Evolutionary conservation across 257 asterid species (phyloP), one percentile per base, ranked within the genome.

Genomic region (Fraxinus anomala): DNA sequence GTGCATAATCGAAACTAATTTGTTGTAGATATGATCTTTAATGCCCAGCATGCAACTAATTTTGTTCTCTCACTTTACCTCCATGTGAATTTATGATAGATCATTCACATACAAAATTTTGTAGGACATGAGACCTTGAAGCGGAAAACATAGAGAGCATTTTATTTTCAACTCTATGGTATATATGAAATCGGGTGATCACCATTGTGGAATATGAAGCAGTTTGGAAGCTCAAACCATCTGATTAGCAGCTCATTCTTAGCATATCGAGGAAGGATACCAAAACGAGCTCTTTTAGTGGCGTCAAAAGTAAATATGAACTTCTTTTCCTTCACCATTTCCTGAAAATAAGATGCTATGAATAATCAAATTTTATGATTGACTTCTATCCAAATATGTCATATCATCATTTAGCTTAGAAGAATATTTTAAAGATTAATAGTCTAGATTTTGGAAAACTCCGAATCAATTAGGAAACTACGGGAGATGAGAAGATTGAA

Each of bases 151-250:
- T 36, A 40, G 28, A 37, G 42, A 21, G 23, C 59, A 82, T 63
- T 56, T 73, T 49, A 30, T 70, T 77, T 69, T 56, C 30, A 33
- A 79, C 59, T 71, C 11, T 63, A 73, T 23, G 72, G 74, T 49
- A 79, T 24, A 8, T 47, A 78, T 44, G 66, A n/a, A 79, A 31
- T 36, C 70, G 54, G 80, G 14, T 77, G 76, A 97, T 85, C 80
- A 96, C 99, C 97, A 14, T 93, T 96, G 80, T 96, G 99, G 86
- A 93, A 96, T 76, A 96, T 92, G 92, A 92, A 91, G 91, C 99
- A 96, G 68, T 88, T 96, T 76, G 99, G 98, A 83, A 95, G 97
- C 89, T 95, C 98, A 77, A 95, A 95, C 99, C 99, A 95, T 86
- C 86, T 91, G 82, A 95, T 93, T 77, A 87, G 84, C 76, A 80